phyloP scores from a whole-genome alignment of 1,139 yeast genomes.

The Nakaseomyces kungkrabaensis region DNA sequence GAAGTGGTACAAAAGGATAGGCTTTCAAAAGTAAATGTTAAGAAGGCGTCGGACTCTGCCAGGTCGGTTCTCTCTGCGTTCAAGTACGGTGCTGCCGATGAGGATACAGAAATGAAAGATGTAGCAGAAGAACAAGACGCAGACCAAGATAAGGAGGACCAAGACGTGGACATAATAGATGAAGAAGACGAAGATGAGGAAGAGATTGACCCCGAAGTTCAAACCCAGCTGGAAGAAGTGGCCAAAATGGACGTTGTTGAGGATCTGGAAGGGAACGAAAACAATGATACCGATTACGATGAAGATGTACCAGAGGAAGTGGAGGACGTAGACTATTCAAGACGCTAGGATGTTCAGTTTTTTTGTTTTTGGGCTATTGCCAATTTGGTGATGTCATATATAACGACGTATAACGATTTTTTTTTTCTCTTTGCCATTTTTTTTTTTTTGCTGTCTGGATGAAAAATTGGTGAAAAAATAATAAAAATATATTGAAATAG shows the following conservation, averaged over 20 bases:
- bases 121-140: conserved; percentile 12
- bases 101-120: not conserved
- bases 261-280: conserved; percentile 21
- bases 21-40: not conserved
- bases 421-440: not conserved
- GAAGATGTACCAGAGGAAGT: conserved; percentile 4
- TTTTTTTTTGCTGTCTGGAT: too few species aligned
- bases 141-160: conserved; percentile 18
- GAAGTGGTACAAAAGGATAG: too few species aligned
- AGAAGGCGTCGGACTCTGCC: not conserved
- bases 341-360: not conserved
- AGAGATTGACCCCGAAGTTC: conserved; percentile 12
- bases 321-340: not conserved
- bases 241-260: conserved; percentile 7
- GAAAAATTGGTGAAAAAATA: too few species aligned
- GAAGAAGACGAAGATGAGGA: conserved; percentile 19
- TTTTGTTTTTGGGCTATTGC: not conserved
- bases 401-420: not conserved
- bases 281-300: conserved; percentile 10
- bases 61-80: not conserved
- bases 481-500: too few species aligned
- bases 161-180: conserved; percentile 8
- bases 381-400: not conserved
- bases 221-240: conserved; percentile 11
- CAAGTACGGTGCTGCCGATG: conserved; percentile 4